Evolutionary conservation across 2,329 filamentous ascomycete genomes (phyloP), one percentile per base, ranked within the genome.

Genomic region (Rasamsonia emersonii): DNA sequence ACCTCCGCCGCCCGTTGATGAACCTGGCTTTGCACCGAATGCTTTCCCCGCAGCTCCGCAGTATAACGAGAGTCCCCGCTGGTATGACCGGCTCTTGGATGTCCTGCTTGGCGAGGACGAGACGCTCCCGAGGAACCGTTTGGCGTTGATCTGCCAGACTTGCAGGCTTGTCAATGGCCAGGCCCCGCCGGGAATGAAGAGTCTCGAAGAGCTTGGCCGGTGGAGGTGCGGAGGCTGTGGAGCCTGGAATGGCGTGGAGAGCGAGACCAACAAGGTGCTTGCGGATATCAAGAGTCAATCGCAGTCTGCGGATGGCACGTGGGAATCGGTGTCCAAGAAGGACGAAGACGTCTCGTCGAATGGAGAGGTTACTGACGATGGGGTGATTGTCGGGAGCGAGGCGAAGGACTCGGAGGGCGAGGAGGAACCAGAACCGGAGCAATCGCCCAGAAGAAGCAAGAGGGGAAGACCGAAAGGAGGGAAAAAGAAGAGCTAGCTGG

Each of bases 11-110:
- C 37, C 27, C 3, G 38, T 47, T 5, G 61, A 68, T 20, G 54
- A 61, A 33, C 53, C 62, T 3, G 59, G 57, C 4, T 69, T 68
- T 36, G 65, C 66, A 3, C 65, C 64, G 2, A 68, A 68, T 31
- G 65, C 65, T 1, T 68, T 66, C 38, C 39, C 60, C 1, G 46
- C 47, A 28, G 42, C 48, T 3, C 43, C 51, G 6, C 55, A 53
- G 18, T 58, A 61, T 16, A 47, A 54, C 25, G 54, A 61, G 30
- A 50, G 54, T 43, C 65, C 77, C 10, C 79, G 82, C 51, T 98
- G 91, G 91, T 98, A 96, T 59, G 91, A 98, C 55, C 77, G 89
- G 35, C 78, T 98, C 32, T 68, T 98, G 36, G 91, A 98, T 50
- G 75, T 93, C 0, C 75, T 98, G 16, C 72, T 98, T 0, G 91